Conservation (phyloP, 768 basidiomycete genomes). For the Boletus edulis region DNA sequence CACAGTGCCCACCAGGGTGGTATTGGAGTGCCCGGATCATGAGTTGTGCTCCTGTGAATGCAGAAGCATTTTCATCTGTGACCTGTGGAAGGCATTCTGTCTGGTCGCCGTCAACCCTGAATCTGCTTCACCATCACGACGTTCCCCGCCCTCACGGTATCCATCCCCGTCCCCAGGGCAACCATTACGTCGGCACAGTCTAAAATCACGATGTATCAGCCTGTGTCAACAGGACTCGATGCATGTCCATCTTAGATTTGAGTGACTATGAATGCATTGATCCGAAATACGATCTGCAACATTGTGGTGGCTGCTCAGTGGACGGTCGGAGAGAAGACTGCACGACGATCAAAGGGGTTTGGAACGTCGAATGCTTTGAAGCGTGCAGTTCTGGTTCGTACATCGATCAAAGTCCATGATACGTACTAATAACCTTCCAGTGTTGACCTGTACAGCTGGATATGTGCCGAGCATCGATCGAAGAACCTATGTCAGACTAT, state of each 20-base stretch:
- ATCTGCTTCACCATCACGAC: conserved; percentile 23
- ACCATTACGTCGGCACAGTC: conserved; percentile 24
- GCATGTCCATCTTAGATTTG: conserved; percentile 49
- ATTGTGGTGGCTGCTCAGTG: conserved; percentile 74
- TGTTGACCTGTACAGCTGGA: conserved; percentile 11
- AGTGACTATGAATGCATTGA: conserved; percentile 66
- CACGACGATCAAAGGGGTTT: conserved; percentile 58
- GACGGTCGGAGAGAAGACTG: conserved; percentile 70
- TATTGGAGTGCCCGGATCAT: conserved; percentile 11
- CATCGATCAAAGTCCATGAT: neutral
- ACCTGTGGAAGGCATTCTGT: conserved; percentile 42
- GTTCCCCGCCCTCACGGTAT: conserved; percentile 22
- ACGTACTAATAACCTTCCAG: conserved; percentile 1
- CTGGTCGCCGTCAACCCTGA: conserved; percentile 46
- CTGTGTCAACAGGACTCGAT: conserved; percentile 51
- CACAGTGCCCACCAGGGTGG: conserved; percentile 15
- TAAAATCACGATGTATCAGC: conserved; percentile 35
- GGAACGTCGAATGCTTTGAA: conserved; percentile 68
- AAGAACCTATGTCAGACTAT: conserved; percentile 10
- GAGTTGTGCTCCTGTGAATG: conserved; percentile 13
- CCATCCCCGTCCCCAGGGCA: conserved; percentile 23
- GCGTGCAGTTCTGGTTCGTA: conserved; percentile 51
- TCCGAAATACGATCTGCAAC: conserved; percentile 56
- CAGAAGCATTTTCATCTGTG: neutral
- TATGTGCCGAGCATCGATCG: conserved; percentile 13